phyloP scores from a whole-genome alignment of 129 eudicot species.

The Tagetes patula region DNA sequence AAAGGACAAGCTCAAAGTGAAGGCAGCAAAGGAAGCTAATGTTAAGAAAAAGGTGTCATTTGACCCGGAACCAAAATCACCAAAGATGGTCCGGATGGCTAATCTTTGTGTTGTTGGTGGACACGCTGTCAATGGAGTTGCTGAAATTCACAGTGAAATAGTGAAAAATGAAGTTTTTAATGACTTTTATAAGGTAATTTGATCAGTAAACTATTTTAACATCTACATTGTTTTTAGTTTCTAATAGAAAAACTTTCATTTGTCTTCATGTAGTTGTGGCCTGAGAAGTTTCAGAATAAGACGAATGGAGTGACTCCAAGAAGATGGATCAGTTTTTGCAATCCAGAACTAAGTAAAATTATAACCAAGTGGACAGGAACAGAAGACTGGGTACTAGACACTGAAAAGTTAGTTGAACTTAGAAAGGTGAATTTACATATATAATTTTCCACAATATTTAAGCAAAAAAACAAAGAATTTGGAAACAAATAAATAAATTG shows the following conservation, averaged over 20 bases:
- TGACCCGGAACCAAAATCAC: conserved; percentile 56
- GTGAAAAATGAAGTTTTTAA: conserved; percentile 79
- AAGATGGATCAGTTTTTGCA: conserved; percentile 89
- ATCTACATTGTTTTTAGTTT: conserved; percentile 4
- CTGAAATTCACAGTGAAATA: conserved; percentile 87
- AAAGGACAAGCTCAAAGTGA: conserved; percentile 35
- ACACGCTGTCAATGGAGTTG: conserved; percentile 91
- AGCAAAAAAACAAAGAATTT: background rate
- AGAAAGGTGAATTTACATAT: conserved; percentile 46
- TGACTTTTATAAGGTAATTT: conserved; percentile 78
- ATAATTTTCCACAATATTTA: background rate
- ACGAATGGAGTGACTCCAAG: conserved; percentile 96
- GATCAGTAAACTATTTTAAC: background rate
- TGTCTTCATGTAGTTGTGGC: conserved; percentile 61
- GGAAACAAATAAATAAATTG: background rate
- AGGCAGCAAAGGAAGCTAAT: conserved; percentile 25
- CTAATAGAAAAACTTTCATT: conserved; percentile 4
- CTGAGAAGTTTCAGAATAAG: conserved; percentile 88
- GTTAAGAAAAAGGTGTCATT: conserved; percentile 36
- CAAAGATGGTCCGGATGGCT: conserved; percentile 85
- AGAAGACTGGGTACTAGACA: conserved; percentile 75
- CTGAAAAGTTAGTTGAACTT: conserved; percentile 72
- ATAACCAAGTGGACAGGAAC: conserved; percentile 87
- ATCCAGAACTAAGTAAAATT: conserved; percentile 76
- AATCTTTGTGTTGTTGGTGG: conserved; percentile 86